Conservation (phyloP, 148 eudicot genomes). For the Mesembryanthemum crystallinum region DNA sequence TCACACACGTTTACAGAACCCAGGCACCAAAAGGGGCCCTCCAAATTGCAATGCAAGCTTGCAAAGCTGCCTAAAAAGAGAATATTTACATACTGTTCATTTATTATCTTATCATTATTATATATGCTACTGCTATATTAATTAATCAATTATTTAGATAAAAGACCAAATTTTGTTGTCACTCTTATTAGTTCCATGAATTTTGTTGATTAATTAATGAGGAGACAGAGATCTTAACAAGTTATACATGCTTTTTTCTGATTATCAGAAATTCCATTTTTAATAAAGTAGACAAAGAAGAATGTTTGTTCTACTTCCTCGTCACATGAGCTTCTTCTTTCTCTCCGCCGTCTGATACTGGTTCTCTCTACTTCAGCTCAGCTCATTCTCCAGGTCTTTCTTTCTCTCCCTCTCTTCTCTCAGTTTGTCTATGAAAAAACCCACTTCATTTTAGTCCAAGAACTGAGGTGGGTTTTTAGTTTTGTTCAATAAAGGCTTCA, state of each 20-base stretch:
- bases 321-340: slow-evolving; percentile 26
- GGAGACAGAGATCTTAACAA: not conserved
- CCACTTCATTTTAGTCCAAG: slow-evolving; percentile 3
- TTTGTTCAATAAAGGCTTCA: not conserved
- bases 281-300: slow-evolving; percentile 32
- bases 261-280: slow-evolving; percentile 14
- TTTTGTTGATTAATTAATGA: slow-evolving; percentile 1
- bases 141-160: not conserved
- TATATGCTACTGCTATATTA: not conserved
- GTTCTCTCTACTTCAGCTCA: slow-evolving; percentile 9
- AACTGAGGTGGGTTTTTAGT: slow-evolving; percentile 19
- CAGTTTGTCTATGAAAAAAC: not conserved
- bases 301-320: slow-evolving; percentile 34
- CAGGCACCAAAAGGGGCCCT: not conserved
- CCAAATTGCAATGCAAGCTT: not conserved
- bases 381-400: slow-evolving; percentile 20
- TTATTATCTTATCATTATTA: slow-evolving; percentile 1
- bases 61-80: slow-evolving; percentile 29
- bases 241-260: not conserved
- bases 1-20: slow-evolving; percentile 14
- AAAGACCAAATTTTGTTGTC: not conserved
- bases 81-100: slow-evolving; percentile 12
- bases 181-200: not conserved
- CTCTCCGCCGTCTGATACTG: not conserved
- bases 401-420: slow-evolving; percentile 3